These are phyloP conservation scores for Chrysopogon serrulatus DNA, from an alignment of 176 grass and related monocot species.

Conservation along the genomic window DNA sequence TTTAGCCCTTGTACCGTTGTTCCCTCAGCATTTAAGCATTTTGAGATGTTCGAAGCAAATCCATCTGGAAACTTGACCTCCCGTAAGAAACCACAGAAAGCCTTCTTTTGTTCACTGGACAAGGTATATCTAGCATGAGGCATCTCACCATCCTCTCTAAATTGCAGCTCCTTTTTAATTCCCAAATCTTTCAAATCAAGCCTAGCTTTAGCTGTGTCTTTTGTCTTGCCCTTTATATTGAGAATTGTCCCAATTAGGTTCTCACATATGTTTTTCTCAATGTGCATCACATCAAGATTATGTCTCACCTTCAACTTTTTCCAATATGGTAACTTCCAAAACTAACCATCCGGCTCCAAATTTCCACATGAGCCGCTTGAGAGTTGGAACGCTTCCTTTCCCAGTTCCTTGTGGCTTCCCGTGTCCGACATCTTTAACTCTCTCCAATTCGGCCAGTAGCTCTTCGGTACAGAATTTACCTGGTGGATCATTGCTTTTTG, in stretches of 20 bases:
- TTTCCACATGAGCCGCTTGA: background rate
- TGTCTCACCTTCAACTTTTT: background rate
- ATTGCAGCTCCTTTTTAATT: background rate
- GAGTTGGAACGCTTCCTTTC: too few relatives aligned
- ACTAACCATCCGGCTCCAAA: background rate
- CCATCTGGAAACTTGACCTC: background rate
- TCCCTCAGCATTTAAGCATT: background rate
- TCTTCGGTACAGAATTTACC: background rate
- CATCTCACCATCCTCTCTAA: background rate
- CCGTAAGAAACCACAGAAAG: background rate
- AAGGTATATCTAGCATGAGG: background rate
- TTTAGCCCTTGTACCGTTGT: background rate
- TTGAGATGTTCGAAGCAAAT: background rate
- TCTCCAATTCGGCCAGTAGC: background rate
- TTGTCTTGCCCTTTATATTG: too few relatives aligned
- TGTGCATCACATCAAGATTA: background rate
- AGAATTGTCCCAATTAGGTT: too few relatives aligned
- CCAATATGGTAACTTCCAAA: background rate
- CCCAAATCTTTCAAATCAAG: too few relatives aligned
- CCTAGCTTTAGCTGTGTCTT: too few relatives aligned
- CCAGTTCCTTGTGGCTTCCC: too few relatives aligned
- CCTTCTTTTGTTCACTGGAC: background rate
- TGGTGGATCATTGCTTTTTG: background rate
- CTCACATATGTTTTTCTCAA: too few relatives aligned
- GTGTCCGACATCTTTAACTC: background rate